Conservation (phyloP, 2,329 filamentous ascomycete species). For the Trichoderma koningiopsis region DNA sequence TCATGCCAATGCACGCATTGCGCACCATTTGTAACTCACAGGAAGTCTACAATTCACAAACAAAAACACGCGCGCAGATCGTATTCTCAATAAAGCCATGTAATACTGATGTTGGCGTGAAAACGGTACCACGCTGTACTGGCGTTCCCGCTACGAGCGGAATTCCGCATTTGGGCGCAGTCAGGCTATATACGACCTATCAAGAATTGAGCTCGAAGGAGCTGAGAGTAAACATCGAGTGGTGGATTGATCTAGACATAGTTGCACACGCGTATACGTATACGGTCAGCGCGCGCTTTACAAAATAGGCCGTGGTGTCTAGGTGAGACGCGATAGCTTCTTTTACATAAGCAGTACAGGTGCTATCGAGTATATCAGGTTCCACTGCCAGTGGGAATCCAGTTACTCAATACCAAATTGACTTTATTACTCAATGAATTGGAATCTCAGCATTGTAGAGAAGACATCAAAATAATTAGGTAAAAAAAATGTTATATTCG, state of each 20-base stretch:
- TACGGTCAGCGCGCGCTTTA: neutral
- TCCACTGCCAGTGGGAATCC: neutral
- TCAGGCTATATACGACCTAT: neutral
- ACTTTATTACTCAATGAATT: neutral
- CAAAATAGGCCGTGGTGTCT: neutral
- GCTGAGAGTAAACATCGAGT: too few relatives aligned
- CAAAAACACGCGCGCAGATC: too few relatives aligned
- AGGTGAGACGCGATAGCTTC: neutral
- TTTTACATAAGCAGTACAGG: neutral
- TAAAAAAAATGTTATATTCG: neutral
- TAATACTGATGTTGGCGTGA: neutral
- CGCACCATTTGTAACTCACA: neutral
- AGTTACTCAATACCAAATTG: neutral
- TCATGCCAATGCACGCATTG: neutral
- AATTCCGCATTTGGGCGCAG: neutral
- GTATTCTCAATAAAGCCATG: neutral
- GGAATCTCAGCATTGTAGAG: neutral
- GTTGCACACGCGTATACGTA: too few relatives aligned
- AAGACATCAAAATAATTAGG: neutral
- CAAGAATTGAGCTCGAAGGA: neutral
- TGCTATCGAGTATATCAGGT: neutral
- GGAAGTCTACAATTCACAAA: neutral
- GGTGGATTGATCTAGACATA: neutral
- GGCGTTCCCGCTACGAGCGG: neutral
- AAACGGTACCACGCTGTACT: neutral